These are phyloP conservation scores for Heimioporus sp. DNA, from an alignment of 768 basidiomycete species.

Conservation along the genomic window DNA sequence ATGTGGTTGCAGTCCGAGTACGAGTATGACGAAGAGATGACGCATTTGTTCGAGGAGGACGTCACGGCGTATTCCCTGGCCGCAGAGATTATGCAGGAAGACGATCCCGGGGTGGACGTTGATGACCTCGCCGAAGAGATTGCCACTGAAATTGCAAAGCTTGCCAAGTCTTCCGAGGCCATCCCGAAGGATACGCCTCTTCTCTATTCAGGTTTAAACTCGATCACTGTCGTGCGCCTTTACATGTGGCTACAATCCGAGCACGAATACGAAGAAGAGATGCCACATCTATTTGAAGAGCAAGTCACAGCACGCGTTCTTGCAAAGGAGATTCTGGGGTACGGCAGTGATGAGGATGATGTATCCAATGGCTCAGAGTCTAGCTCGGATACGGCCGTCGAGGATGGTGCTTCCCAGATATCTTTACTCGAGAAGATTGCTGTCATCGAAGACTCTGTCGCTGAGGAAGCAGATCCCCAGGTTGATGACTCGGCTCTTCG, in stretches of 20 bases:
- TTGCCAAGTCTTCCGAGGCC: slow-evolving; percentile 28
- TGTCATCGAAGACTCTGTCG: background rate
- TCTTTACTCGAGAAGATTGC: background rate
- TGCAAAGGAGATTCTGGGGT: slow-evolving; percentile 27
- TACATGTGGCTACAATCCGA: slow-evolving; percentile 33
- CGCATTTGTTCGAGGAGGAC: slow-evolving; percentile 31
- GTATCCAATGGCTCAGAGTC: background rate
- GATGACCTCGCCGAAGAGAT: slow-evolving; percentile 29
- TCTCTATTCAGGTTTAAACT: slow-evolving; percentile 32
- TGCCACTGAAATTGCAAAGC: slow-evolving; percentile 28
- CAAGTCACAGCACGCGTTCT: slow-evolving; percentile 29
- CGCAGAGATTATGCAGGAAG: slow-evolving; percentile 26
- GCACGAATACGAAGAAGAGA: slow-evolving; percentile 30
- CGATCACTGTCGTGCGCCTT: slow-evolving; percentile 28
- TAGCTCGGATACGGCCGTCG: slow-evolving; percentile 9
- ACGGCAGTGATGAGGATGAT: background rate
- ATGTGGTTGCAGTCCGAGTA: slow-evolving; percentile 34
- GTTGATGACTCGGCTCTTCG: background rate
- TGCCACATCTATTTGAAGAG: slow-evolving; percentile 31
- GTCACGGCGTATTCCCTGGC: slow-evolving; percentile 29
- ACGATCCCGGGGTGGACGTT: background rate
- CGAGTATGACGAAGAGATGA: slow-evolving; percentile 30
- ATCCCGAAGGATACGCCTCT: slow-evolving; percentile 34
- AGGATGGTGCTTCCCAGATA: slow-evolving; percentile 8
- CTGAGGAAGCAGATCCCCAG: background rate